Evolutionary conservation across 202 grass and related monocot genomes (phyloP), one percentile per base, ranked within the genome.

Genomic region (Carex sylvatica): DNA sequence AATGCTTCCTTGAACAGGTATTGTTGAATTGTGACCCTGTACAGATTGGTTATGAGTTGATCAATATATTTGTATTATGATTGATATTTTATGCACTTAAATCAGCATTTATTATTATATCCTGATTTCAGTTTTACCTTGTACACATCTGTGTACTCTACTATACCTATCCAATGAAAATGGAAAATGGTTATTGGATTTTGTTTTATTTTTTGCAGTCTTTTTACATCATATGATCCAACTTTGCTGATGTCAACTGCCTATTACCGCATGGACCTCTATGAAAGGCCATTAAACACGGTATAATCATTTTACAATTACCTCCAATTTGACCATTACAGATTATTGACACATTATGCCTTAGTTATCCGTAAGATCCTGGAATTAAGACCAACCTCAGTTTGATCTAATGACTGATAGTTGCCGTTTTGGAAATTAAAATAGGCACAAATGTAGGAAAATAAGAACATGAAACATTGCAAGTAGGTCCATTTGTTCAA

Each of bases 1-100:
- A 99, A 99, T 87, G 93, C 96, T 68, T 96, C 96, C 69, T 83
- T 99, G 81, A 90, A 84, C 85, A 96, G 96, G 96, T 96, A 93
- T 70, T 82, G 33, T 44, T 66, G 36, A 53, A n/a, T 79, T 60
- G 4, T 67, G 4, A 67, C 4, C 61, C 61, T 83, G 44, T 53
- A 81, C 19, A 42, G 15, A 26, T 30, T 74, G 15, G 14, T 42
- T 69, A 42, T n/a, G 65, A 35, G 35, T 19, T 69, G 6, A 40
- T 1, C 16, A 7, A 62, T 24, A 1, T 62, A 10, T 20, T 3
- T 24, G 0, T 62, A 10, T 20, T 3, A 62, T 62, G 60, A 8
- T 62, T 23, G n/a, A 62, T 26, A 62, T 62, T 74, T 74, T 52
- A 28, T n/a, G 30, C 33, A 15, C 24, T 58, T 77, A 77, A 59